Percentiles rank a stretch among this genome's conserved stretches.
Evolutionary conservation across 805 yeast species (phyloP).

Genomic region (Kodamaea nitidulidarum): DNA sequence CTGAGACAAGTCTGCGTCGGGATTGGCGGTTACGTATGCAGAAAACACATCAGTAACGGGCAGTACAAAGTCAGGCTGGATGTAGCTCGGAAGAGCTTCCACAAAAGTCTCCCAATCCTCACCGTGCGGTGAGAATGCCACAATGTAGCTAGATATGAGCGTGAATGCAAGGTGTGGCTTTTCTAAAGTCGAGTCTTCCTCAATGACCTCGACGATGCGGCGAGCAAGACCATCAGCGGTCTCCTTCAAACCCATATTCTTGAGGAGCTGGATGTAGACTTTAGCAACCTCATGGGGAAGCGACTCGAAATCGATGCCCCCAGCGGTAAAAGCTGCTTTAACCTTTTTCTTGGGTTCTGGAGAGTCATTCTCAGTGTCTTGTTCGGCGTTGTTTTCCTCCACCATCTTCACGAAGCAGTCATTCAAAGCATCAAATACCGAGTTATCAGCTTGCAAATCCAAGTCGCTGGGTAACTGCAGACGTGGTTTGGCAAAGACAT

Average conservation of each 20-base stretch:
- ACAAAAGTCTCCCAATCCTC: conserved; percentile 6
- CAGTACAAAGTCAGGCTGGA: conserved; percentile 24
- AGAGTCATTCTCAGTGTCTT: too few relatives aligned
- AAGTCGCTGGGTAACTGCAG: not conserved
- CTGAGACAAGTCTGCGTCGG: conserved; percentile 17
- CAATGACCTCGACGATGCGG: not conserved
- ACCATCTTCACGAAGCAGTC: not conserved
- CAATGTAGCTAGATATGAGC: conserved; percentile 7
- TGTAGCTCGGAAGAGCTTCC: conserved; percentile 19
- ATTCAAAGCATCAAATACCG: not conserved
- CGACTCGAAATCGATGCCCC: conserved; percentile 10
- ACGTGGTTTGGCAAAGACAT: not conserved
- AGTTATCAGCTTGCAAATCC: not conserved
- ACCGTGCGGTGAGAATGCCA: conserved; percentile 3
- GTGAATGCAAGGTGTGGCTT: conserved; percentile 9
- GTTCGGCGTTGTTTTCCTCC: not conserved
- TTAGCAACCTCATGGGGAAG: conserved; percentile 9
- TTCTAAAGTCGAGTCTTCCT: conserved; percentile 8
- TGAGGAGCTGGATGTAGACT: conserved; percentile 10
- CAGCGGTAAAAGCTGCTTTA: conserved; percentile 5
- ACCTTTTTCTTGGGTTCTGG: conserved; percentile 3
- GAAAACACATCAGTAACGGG: conserved; percentile 17
- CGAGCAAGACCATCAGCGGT: not conserved
- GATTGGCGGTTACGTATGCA: conserved; percentile 13
- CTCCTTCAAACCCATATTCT: not conserved